Base-by-base conservation (phyloP, 2,329 filamentous ascomycete genomes). In the Aspergillus caelatus region DNA sequence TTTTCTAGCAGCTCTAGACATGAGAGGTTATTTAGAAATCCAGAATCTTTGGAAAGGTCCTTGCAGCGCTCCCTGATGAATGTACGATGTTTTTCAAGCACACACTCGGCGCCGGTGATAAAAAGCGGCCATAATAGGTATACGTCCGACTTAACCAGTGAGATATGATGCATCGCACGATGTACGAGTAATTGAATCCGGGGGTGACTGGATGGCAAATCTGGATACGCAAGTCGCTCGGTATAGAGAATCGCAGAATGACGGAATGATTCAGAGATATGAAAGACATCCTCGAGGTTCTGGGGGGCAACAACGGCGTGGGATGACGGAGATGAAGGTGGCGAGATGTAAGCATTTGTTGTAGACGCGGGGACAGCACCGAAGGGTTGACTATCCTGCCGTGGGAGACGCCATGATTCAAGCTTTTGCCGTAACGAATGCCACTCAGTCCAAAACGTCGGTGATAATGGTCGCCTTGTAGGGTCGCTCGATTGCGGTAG, bases 111-210 rank as follows among this genome's bases (percentile, higher is more conserved):
- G 23, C 94, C 94, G 1, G 91, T 89, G 58, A 97, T 90, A 75
- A 97, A 97, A 3, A 97, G 85, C 3, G 94, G 94, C 94, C 94
- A 97, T 10, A 97, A 86, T 11, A 97, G 81, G 75, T 96, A 97
- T 74, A 97, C 96, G 78, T 96, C 90, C 3, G 89, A 85, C 65
- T 92, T 89, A 43, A 97, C 88, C 59, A 89, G 89, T 8, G 89
- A 90, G 62, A 95, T 91, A 78, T 96, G 94, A 78, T 89, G 91
- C 46, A 97, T 86, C 1, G 94, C 91, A 68, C 92, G 89, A 72
- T 88, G 88, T 61, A 97, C 93, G 23, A 96, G 85, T 68, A 89
- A 89, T 76, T 96, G 92, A 78, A 97, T 93, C 74, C 90, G 91
- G 70, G 88, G 87, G 72, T 94, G 87, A 19, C 85, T 86, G 0